These are phyloP conservation scores for Phlebiopsis flavidoalba DNA, from an alignment of 768 basidiomycete species.

Conservation along the genomic window DNA sequence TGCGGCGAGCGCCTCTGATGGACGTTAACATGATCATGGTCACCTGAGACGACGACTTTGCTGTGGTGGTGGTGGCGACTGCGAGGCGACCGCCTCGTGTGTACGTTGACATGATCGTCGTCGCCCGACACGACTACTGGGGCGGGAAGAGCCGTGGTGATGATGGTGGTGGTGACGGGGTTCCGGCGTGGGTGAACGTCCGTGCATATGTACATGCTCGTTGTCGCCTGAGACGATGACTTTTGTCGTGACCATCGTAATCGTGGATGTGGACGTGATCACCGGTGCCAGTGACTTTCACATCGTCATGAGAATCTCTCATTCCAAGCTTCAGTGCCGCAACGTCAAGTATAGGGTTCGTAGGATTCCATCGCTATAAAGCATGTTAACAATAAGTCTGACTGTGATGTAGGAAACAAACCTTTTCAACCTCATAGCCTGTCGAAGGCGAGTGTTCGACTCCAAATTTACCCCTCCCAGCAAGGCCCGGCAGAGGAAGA, in stretches of 20 bases:
- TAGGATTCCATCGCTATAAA: conserved; percentile 16
- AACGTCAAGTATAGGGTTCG: conserved; percentile 15
- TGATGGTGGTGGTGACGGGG: conserved; percentile 4
- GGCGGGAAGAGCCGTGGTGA: conserved; percentile 3
- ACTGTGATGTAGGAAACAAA: neutral
- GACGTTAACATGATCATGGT: conserved; percentile 18
- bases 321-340: conserved; percentile 16
- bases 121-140: conserved; percentile 16
- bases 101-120: conserved; percentile 15
- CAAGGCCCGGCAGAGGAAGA: neutral
- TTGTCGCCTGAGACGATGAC: conserved; percentile 17
- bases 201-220: conserved; percentile 16
- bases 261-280: conserved; percentile 22
- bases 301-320: conserved; percentile 7
- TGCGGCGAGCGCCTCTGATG: conserved; percentile 8
- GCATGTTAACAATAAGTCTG: neutral
- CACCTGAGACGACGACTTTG: conserved; percentile 22
- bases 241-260: conserved; percentile 10
- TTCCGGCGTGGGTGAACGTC: conserved; percentile 4
- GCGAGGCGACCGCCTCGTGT: conserved; percentile 2
- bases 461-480: neutral
- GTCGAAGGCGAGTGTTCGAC: neutral
- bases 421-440: neutral
- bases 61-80: conserved; percentile 19
- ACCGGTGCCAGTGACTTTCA: conserved; percentile 23